These are phyloP conservation scores for Xylariales sp. DNA, from an alignment of 2,329 filamentous ascomycete genomes.

Conservation along the genomic window DNA sequence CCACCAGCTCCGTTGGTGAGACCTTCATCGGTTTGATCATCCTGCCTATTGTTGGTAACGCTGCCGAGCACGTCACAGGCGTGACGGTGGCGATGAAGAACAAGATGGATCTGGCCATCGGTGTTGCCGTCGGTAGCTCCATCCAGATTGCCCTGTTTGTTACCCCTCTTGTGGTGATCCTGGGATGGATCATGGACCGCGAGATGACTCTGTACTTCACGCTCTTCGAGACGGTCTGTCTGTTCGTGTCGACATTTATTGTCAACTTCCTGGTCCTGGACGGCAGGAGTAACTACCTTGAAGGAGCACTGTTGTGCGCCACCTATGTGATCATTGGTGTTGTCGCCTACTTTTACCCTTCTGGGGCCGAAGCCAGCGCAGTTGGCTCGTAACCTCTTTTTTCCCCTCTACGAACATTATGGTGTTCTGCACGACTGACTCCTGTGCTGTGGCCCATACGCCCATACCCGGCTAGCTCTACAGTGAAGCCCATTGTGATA, in stretches of 20 bases:
- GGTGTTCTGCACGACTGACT: too few species aligned
- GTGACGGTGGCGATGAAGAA: conserved; percentile 69
- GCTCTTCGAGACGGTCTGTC: conserved; percentile 80
- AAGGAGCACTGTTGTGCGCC: conserved; percentile 66
- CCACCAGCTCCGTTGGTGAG: conserved; percentile 52
- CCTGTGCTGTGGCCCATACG: too few species aligned
- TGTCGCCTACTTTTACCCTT: conserved; percentile 64
- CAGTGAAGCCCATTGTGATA: too few species aligned
- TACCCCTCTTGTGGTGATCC: conserved; percentile 64
- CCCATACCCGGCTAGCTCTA: too few species aligned
- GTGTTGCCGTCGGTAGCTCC: conserved; percentile 65
- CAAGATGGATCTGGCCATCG: conserved; percentile 72
- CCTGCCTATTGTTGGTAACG: conserved; percentile 69
- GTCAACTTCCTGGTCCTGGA: conserved; percentile 86
- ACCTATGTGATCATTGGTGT: conserved; percentile 66
- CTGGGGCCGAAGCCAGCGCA: conserved; percentile 40
- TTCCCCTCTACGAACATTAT: too few species aligned
- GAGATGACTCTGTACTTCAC: conserved; percentile 83
- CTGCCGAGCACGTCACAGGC: conserved; percentile 69
- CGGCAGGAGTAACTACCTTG: conserved; percentile 81
- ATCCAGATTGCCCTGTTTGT: conserved; percentile 72
- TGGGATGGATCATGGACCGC: conserved; percentile 65
- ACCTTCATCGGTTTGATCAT: conserved; percentile 70
- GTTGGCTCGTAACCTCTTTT: too few species aligned
- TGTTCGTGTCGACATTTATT: conserved; percentile 80